Evolutionary conservation across 1,284 basidiomycete species (phyloP), one percentile per base, ranked within the genome.

Genomic region (Moniliella sp.): DNA sequence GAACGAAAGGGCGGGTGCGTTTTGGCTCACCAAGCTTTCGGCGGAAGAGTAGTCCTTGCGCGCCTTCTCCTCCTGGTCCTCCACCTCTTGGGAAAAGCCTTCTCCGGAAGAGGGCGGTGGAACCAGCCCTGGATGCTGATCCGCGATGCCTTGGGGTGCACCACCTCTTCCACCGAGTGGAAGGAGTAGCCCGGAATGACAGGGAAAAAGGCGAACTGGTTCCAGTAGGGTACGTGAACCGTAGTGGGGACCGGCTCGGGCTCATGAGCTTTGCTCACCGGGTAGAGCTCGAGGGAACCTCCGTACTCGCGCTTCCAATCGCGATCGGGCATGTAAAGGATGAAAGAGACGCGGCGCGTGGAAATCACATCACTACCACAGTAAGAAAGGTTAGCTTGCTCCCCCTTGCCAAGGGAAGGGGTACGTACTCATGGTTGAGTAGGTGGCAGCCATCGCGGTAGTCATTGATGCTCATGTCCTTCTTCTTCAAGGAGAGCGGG

Each of bases 291-390:
- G 31, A 97, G 69, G 2, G 84, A 78, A 15, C 88, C 88, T 25
- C 88, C 88, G 75, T 78, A 93, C 43, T 78, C 59, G 4, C 61
- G 69, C 58, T 77, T 70, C 74, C 74, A 76, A 16, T 64, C 63
- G 43, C 67, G 63, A 42, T 88, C 73, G 15, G 88, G 84, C 66
- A 94, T 78, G 65, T 97, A 97, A 32, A 94, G 75, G 61, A 97
- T 93, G 65, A 88, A 97, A 1, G 83, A 91, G 33, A 94, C 78
- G 32, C 84, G 73, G 23, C 88, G 78, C 2, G 83, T 75, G 34
- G 84, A 84, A 60, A 97, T 97, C 25, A 91, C 86, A 63, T 97
- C 88, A 72, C 93, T 86, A n/a, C n/a, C n/a, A n/a, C n/a, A n/a
- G n/a, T n/a, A n/a, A n/a, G n/a, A n/a, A n/a, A n/a, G n/a, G n/a